A percentile compares a stretch with the other conserved stretches of the same genome.
Evolutionary conservation across 108 stramenopile genomes (phyloP).

Genomic region (Parietichytrium sp.): DNA sequence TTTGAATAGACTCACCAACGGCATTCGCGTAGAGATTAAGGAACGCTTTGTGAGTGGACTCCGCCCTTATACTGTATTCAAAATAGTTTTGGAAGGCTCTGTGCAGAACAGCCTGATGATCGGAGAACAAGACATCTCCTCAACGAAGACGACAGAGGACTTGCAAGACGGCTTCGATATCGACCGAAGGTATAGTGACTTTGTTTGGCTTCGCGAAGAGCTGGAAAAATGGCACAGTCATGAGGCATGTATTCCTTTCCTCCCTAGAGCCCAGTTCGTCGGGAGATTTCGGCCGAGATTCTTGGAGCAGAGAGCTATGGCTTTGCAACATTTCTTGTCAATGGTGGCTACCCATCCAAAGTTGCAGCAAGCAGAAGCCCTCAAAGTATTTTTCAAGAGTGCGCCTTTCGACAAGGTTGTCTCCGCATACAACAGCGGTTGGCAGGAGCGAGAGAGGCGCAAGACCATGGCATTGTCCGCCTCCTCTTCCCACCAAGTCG

Average conservation of each 20-base stretch:
- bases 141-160: too few relatives aligned
- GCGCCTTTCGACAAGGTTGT: neutral
- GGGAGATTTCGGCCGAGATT: slow-evolving; percentile 3
- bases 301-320: neutral
- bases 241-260: neutral
- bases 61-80: neutral
- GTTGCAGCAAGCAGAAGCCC: neutral
- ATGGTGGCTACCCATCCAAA: neutral
- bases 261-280: neutral
- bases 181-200: neutral
- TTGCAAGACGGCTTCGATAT: slow-evolving; percentile 15
- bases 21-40: neutral
- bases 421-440: too few relatives aligned
- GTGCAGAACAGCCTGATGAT: too few relatives aligned
- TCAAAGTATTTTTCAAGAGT: neutral
- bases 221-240: slow-evolving; percentile 7
- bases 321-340: slow-evolving; percentile 1
- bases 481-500: too few relatives aligned
- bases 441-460: too few relatives aligned
- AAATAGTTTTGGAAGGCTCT: neutral
- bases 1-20: neutral
- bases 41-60: slow-evolving; percentile 5
- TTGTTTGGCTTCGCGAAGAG: slow-evolving; percentile 21
- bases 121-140: too few relatives aligned
- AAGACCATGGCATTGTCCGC: too few relatives aligned